Evolutionary conservation across 495 filamentous ascomycete genomes (phyloP).

Genomic region (Aspergillus egyptiacus): DNA sequence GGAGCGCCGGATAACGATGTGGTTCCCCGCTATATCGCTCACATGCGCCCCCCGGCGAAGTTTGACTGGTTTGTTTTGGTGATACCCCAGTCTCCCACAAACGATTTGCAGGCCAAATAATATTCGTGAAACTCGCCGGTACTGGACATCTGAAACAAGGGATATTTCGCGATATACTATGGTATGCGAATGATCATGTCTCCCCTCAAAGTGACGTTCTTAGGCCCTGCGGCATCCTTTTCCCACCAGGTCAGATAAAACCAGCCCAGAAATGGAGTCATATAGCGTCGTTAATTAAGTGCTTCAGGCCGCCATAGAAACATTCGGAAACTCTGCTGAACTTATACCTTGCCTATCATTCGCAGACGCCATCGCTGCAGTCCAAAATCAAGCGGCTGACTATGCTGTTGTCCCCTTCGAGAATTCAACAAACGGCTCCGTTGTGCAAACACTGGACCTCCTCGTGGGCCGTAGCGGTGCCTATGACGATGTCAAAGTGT

Average conservation of each 20-base stretch:
- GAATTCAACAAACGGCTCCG: slow-evolving; percentile 89
- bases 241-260: slow-evolving; percentile 74
- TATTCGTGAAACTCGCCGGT: no score
- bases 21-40: no score
- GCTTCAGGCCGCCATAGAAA: slow-evolving; percentile 58
- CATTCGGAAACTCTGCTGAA: slow-evolving; percentile 49
- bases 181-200: no score
- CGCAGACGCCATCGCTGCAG: slow-evolving; percentile 69
- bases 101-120: not conserved
- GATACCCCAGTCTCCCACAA: slow-evolving; percentile 2
- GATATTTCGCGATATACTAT: not conserved
- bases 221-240: slow-evolving; percentile 81
- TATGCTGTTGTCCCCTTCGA: slow-evolving; percentile 92
- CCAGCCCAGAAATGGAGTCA: slow-evolving; percentile 7
- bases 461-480: slow-evolving; percentile 62
- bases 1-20: no score
- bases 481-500: slow-evolving; percentile 64
- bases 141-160: not conserved
- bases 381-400: slow-evolving; percentile 56
- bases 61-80: slow-evolving; percentile 39
- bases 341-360: slow-evolving; percentile 54
- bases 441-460: slow-evolving; percentile 81
- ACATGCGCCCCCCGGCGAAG: slow-evolving; percentile 5
- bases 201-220: slow-evolving; percentile 57
- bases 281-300: slow-evolving; percentile 14